Evolutionary conservation across 2,329 filamentous ascomycete genomes (phyloP).

Genomic region (Scedosporium dehoogii): DNA sequence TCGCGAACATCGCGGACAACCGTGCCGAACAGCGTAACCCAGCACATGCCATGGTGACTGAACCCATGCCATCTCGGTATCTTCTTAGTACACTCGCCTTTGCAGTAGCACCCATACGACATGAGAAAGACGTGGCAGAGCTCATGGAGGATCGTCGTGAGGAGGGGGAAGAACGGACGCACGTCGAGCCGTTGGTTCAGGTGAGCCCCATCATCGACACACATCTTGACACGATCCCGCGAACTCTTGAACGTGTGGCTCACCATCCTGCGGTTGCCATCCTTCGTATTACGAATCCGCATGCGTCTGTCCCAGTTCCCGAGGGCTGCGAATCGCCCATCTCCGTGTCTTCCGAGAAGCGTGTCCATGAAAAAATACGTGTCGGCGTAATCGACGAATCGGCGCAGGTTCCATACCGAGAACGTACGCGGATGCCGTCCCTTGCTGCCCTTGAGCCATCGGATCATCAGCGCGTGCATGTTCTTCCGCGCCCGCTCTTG

Average conservation of each 20-base stretch:
- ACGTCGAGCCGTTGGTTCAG: too few species aligned
- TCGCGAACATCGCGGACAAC: background rate
- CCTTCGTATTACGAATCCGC: too few species aligned
- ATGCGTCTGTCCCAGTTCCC: too few species aligned
- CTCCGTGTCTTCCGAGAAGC: background rate
- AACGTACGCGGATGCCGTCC: background rate
- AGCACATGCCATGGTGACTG: background rate
- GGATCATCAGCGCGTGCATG: background rate
- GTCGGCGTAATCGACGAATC: background rate
- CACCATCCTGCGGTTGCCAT: too few species aligned
- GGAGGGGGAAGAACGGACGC: too few species aligned
- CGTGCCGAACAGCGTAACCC: background rate
- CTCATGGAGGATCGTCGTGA: too few species aligned
- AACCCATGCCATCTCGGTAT: background rate
- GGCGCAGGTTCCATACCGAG: background rate
- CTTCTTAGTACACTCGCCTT: too few species aligned
- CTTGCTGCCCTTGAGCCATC: background rate
- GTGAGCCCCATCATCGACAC: too few species aligned
- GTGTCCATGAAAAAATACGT: background rate
- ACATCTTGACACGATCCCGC: too few species aligned
- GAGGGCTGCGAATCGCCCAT: too few species aligned
- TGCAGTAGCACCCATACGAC: background rate
- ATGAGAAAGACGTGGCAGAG: background rate
- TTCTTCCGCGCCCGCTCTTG: too few species aligned
- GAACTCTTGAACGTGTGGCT: too few species aligned